Base-by-base conservation (phyloP, 805 yeast genomes). In the Metahyphopichia silvanorum region DNA sequence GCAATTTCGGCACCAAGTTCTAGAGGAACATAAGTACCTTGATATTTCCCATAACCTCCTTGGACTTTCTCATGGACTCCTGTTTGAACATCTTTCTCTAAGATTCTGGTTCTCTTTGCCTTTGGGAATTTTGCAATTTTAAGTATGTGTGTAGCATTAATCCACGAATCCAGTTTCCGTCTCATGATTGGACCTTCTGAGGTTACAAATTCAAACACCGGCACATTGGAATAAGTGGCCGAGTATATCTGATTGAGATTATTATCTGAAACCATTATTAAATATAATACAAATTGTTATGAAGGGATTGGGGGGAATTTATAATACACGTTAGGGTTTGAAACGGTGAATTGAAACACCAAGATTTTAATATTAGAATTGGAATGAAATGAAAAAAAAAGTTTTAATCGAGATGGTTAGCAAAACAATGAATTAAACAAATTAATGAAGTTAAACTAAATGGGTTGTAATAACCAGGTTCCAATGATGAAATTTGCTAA, bases 171-270 rank as follows among this genome's bases (percentile, higher is more conserved):
- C 24, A 54, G 54, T 28, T 74, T 66, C 30, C 88, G 63, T 33
- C 86, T 65, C 86, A 81, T 80, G 20, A 82, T 77, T 13, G 82
- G 85, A 21, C 82, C 82, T 32, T 80, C 86, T 21, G 75, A 67
- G 25, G 85, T 74, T 29, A 79, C 79, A 51, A 79, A 71, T 55
- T 82, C 88, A 44, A 66, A 66, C 42, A 66, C 73, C 9, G 93
- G 85, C 33, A 86, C 84, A 46, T 87, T 77, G 24, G 89, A 73
- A 63, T 85, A 82, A 16, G 85, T 80, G 25, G 84, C 83, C 2
- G 87, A 80, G 54, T 81, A 83, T 21, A 83, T 69, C 43, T 69
- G 71, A 13, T 27, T 21, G 13, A 12, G n/a, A 27, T 20, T 27
- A 13, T 18, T 24, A 20, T 8, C 21, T 10, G 18, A 11, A 26